A percentile compares a stretch with the other conserved stretches of the same genome.
phyloP scores from a whole-genome alignment of 2,329 filamentous ascomycete species.

The Xylariales sp. region DNA sequence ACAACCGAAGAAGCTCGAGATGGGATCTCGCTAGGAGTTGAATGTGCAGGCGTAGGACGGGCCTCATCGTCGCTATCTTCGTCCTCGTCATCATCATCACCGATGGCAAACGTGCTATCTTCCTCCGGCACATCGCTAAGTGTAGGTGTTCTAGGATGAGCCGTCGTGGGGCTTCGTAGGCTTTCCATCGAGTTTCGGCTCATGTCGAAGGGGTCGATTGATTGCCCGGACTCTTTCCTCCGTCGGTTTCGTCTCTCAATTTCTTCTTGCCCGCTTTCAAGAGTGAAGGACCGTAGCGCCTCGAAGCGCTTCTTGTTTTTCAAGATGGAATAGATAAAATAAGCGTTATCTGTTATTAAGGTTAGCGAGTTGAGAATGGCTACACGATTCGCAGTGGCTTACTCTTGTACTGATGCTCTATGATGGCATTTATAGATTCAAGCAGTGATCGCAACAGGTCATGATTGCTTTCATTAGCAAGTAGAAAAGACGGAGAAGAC shows the following conservation, averaged over 20 bases:
- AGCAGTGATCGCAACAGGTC: constrained; percentile 73
- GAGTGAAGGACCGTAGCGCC: constrained; percentile 77
- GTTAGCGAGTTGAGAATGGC: constrained; percentile 11
- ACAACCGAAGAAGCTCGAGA: constrained; percentile 66
- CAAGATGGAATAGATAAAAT: constrained; percentile 74
- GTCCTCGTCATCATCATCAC: constrained; percentile 81
- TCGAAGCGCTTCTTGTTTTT: constrained; percentile 81
- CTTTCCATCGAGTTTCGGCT: constrained; percentile 62
- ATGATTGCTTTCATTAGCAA: constrained; percentile 91
- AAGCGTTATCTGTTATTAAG: constrained; percentile 61
- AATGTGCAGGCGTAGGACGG: constrained; percentile 54
- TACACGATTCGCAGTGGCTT: constrained; percentile 24
- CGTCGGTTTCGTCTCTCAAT: constrained; percentile 74
- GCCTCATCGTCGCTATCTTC: constrained; percentile 51
- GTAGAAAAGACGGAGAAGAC: constrained; percentile 86
- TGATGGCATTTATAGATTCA: constrained; percentile 82
- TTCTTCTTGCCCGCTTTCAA: constrained; percentile 89
- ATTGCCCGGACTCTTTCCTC: constrained; percentile 57
- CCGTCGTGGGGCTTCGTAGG: constrained; percentile 55
- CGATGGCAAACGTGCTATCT: constrained; percentile 80
- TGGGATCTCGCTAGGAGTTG: constrained; percentile 60
- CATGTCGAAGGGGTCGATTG: constrained; percentile 44
- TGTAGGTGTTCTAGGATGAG: constrained; percentile 47
- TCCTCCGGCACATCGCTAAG: constrained; percentile 72
- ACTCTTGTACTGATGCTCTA: constrained; percentile 85